Conservation (phyloP, 1,284 basidiomycete species). For the Rhodotorula sp. region DNA sequence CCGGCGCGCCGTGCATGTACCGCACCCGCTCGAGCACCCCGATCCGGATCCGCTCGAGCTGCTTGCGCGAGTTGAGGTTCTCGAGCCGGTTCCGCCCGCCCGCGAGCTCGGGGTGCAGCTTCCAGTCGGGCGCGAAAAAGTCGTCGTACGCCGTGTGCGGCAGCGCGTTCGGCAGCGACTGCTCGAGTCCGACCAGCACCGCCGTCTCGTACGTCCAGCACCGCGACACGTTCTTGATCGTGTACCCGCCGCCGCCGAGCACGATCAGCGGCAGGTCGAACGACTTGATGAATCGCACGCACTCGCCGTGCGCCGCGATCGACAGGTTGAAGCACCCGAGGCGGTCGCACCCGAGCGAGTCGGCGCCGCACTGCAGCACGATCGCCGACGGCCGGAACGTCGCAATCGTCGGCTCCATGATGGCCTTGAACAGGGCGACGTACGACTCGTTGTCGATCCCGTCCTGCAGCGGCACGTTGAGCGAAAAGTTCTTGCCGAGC, state of each 20-base stretch:
- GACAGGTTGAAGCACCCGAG: conserved; percentile 97
- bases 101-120: conserved; percentile 87
- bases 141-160: conserved; percentile 87
- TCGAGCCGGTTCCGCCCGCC: conserved; percentile 69
- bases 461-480: conserved; percentile 94
- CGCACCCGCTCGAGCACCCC: conserved; percentile 86
- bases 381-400: conserved; percentile 88
- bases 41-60: conserved; percentile 80
- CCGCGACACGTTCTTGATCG: conserved; percentile 87
- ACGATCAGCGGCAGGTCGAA: conserved; percentile 88
- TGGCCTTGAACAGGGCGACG: conserved; percentile 88
- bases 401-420: conserved; percentile 90
- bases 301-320: conserved; percentile 98
- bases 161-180: conserved; percentile 78
- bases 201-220: conserved; percentile 99
- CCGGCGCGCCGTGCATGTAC: conserved; percentile 92
- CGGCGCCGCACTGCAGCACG: conserved; percentile 96
- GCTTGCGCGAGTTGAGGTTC: conserved; percentile 82
- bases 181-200: conserved; percentile 73
- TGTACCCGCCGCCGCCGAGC: conserved; percentile 93
- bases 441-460: conserved; percentile 98
- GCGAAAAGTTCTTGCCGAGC: conserved; percentile 88
- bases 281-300: conserved; percentile 91
- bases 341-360: conserved; percentile 90
- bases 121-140: conserved; percentile 90